phyloP scores from a whole-genome alignment of 306 rosid species.

The Trichosanthes truncata region DNA sequence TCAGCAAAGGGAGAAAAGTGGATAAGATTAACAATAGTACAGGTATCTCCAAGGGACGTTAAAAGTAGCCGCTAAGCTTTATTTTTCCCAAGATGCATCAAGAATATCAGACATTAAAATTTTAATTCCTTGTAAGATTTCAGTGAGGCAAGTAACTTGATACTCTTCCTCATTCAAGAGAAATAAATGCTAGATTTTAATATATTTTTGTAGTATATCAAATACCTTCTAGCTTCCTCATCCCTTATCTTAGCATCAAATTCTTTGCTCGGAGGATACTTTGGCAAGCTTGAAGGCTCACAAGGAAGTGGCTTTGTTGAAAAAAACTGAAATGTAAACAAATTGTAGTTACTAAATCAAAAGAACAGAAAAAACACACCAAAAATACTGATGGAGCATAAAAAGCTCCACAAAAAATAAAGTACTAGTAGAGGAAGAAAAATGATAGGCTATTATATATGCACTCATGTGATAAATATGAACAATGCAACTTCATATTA shows the following conservation, averaged over 20 bases:
- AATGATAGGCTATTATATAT: background rate
- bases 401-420: background rate
- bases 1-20: background rate
- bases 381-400: background rate
- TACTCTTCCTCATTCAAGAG: background rate
- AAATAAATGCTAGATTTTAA: background rate
- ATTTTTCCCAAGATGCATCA: background rate
- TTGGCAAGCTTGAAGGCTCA: slow-evolving; percentile 91
- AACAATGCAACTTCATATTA: background rate
- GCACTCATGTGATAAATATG: background rate
- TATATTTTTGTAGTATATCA: background rate
- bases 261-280: slow-evolving; percentile 99
- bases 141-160: background rate
- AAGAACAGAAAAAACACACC: background rate
- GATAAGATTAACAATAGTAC: background rate
- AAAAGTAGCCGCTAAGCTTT: background rate
- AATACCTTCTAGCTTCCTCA: slow-evolving; percentile 95
- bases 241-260: slow-evolving; percentile 92
- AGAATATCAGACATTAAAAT: background rate
- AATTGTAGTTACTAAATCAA: background rate
- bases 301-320: slow-evolving; percentile 85
- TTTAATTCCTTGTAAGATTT: background rate
- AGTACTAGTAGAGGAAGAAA: background rate
- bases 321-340: slow-evolving; percentile 51
- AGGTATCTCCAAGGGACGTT: background rate